Evolutionary conservation across 2,329 filamentous ascomycete genomes (phyloP), one percentile per base, ranked within the genome.

Genomic region (Penicillium digitatum): DNA sequence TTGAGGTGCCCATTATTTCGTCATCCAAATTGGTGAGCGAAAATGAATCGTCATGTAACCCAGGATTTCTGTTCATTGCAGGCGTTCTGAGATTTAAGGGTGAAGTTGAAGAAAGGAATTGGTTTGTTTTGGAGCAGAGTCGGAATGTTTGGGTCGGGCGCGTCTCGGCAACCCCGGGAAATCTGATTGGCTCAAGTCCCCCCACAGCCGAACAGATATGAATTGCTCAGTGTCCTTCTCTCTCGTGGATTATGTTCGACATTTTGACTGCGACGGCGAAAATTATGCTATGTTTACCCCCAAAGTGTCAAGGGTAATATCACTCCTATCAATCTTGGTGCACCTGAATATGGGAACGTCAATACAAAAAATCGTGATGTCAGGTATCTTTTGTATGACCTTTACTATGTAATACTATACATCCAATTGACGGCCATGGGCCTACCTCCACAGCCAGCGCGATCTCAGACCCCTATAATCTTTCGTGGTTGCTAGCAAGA

Each of bases 1-100:
- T 46, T 60, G 60, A 47, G 55, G 51, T 63, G 64, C 68, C 49
- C 64, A 65, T 52, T 62, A 69, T 57, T 43, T 73, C 70, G 5
- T 68, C 69, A 40, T 73, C 68, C 52, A 73, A 71, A 53, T 69
- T 66, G 10, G 70, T 67, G n/a, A 59, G 49, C 11, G 46, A 51
- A 31, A 55, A 52, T 29, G 53, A 55, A 42, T 55, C 48, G 22
- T 52, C 48, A 0, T 55, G 9, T 22, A 48, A 34, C 2, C 22
- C 53, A 27, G 39, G 38, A 45, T 53, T 24, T 20, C 27, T 35
- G 24, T 48, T 44, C 34, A 53, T 46, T 43, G 54, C 37, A 54
- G 54, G 39, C 52, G 52, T 52, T 32, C 32, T 34, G 24, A 34
- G 29, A 8, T 34, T 26, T 24, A 48, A 37, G 26, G 42, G 43